Evolutionary conservation across 2,329 filamentous ascomycete species (phyloP), one percentile per base, ranked within the genome.

Genomic region (Daldinia sp.): DNA sequence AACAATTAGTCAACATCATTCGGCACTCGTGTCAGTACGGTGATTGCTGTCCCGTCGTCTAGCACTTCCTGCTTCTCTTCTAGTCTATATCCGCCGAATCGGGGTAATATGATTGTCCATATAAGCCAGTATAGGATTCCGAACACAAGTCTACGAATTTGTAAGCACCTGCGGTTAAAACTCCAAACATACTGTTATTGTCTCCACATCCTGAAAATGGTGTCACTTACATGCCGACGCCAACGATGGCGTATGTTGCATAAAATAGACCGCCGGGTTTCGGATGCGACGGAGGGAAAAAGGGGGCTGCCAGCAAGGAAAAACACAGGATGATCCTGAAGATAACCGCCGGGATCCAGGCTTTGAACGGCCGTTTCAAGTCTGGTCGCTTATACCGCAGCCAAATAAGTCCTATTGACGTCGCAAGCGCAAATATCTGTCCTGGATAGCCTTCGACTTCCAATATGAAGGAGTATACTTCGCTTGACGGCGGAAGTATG

Each of bases 401-500:
- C 75, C 85, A 83, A 0, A 91, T 68, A 0, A 91, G 77, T 0
- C 89, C 89, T 6, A 82, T 67, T 0, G 84, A 84, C 0, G 86
- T 77, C 0, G 86, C 84, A 1, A 91, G 72, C 0, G 81, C 81
- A 57, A 88, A 83, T 11, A 91, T 78, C 60, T 90, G 86, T 0
- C 81, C 86, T 0, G 88, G 85, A 67, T 91, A 92, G 0, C 86
- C 88, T 70, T 92, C 89, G 0, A 92, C 86, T 47, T 92, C 88
- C 0, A 91, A 77, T 25, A 92, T 91, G 69, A 93, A 91, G 8
- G 86, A 88, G 75, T 92, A 93, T 0, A 90, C 86, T 47, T 89
- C 84, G 2, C 81, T 80, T 0, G 88, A 86, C 0, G 89, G 88
- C 0, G 89, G 88, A 0, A 90, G 78, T 0, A 81, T 75, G 50